These are phyloP conservation scores for Trichosanthes truncata DNA, from an alignment of 306 rosid species.

Conservation along the genomic window DNA sequence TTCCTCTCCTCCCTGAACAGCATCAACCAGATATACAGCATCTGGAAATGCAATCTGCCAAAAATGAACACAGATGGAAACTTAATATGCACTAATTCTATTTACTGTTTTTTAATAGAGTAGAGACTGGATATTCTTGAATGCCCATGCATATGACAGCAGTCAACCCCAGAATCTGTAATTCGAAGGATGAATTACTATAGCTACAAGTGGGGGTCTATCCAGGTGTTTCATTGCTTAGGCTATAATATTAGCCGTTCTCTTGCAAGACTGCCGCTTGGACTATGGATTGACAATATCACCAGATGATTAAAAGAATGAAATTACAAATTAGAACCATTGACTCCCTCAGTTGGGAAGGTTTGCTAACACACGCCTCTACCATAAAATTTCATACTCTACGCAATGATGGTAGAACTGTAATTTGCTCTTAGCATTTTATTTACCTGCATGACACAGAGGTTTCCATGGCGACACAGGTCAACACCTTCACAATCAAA, in stretches of 20 bases:
- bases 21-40: constrained; percentile 94
- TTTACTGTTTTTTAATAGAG: neutral
- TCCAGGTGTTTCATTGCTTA: neutral
- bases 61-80: constrained; percentile 1
- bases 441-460: constrained; percentile 81
- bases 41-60: constrained; percentile 91
- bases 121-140: neutral
- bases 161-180: neutral
- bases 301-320: neutral
- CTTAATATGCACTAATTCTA: neutral
- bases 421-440: neutral
- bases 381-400: neutral
- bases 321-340: neutral
- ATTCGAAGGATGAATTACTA: neutral
- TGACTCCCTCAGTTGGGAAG: neutral
- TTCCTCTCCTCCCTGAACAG: constrained; percentile 65
- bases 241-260: neutral
- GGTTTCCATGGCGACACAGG: constrained; percentile 71
- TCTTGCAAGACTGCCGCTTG: neutral
- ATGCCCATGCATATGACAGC: neutral
- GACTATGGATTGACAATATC: neutral
- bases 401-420: neutral
- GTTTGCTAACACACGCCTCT: neutral
- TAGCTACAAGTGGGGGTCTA: neutral
- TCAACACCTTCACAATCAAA: constrained; percentile 93